These are phyloP conservation scores for Tolypocladium tropicale DNA, from an alignment of 2,329 filamentous ascomycete genomes.

Conservation along the genomic window DNA sequence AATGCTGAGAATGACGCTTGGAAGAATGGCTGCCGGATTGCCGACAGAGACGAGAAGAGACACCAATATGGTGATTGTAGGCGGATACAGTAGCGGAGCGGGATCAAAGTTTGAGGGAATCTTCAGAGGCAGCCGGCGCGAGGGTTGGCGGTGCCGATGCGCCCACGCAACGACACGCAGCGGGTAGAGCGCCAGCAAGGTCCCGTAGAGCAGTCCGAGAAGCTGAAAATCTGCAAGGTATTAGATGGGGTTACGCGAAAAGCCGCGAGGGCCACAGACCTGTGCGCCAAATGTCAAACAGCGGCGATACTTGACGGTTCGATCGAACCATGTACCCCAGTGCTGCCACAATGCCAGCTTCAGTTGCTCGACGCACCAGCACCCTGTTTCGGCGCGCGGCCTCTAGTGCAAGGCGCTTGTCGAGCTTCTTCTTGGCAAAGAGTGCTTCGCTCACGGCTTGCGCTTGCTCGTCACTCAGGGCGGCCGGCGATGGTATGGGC, in stretches of 20 bases:
- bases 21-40: slow-evolving; percentile 52
- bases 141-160: slow-evolving; percentile 27
- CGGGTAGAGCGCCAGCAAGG: slow-evolving; percentile 45
- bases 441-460: slow-evolving; percentile 11
- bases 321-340: slow-evolving; percentile 37
- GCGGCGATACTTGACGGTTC: slow-evolving; percentile 34
- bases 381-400: slow-evolving; percentile 35
- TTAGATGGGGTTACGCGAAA: background rate
- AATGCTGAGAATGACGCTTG: slow-evolving; percentile 74
- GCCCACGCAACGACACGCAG: slow-evolving; percentile 44
- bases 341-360: slow-evolving; percentile 39
- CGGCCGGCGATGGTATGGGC: slow-evolving; percentile 39
- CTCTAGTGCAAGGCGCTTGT: slow-evolving; percentile 13
- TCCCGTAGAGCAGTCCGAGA: slow-evolving; percentile 22
- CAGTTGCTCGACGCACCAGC: slow-evolving; percentile 39
- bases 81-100: slow-evolving; percentile 81
- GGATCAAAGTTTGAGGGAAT: slow-evolving; percentile 79
- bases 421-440: slow-evolving; percentile 5
- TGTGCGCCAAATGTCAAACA: slow-evolving; percentile 35
- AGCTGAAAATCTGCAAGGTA: slow-evolving; percentile 30
- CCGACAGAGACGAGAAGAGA: slow-evolving; percentile 61
- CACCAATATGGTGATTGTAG: slow-evolving; percentile 64
- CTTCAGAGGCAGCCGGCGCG: slow-evolving; percentile 29
- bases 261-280: slow-evolving; percentile 25
- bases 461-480: slow-evolving; percentile 30